These are phyloP conservation scores for Epichloe sp. DNA, from an alignment of 2,329 filamentous ascomycete species.

Conservation along the genomic window DNA sequence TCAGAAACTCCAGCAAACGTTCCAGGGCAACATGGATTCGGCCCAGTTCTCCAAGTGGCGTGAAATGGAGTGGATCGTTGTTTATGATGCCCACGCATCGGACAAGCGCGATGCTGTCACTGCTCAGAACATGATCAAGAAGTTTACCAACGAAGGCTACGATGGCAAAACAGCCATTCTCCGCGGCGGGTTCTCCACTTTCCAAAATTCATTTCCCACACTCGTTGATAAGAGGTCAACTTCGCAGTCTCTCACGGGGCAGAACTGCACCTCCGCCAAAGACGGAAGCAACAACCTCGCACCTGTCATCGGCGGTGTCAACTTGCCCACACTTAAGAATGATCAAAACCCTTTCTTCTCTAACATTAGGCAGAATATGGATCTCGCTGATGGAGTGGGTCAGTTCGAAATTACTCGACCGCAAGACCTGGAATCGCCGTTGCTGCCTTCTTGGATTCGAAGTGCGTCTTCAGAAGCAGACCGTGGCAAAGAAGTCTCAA, in stretches of 20 bases:
- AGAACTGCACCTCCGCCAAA: slow-evolving; percentile 14
- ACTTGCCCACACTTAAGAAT: slow-evolving; percentile 57
- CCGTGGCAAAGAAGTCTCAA: slow-evolving; percentile 66
- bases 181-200: slow-evolving; percentile 67
- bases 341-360: slow-evolving; percentile 81
- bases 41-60: slow-evolving; percentile 66
- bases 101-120: slow-evolving; percentile 69
- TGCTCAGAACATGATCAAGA: slow-evolving; percentile 80
- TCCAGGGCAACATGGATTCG: slow-evolving; percentile 58
- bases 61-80: slow-evolving; percentile 61
- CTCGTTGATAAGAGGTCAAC: slow-evolving; percentile 42
- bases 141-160: slow-evolving; percentile 80
- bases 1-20: slow-evolving; percentile 75
- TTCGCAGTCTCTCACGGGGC: slow-evolving; percentile 11
- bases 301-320: slow-evolving; percentile 80
- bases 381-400: slow-evolving; percentile 83
- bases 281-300: slow-evolving; percentile 30
- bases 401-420: slow-evolving; percentile 51
- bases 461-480: slow-evolving; percentile 53
- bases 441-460: slow-evolving; percentile 66
- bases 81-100: slow-evolving; percentile 70
- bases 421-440: slow-evolving; percentile 28
- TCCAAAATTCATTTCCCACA: slow-evolving; percentile 52
- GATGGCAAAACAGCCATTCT: slow-evolving; percentile 61
- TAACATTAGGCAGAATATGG: slow-evolving; percentile 95